Percentiles rank a stretch among this genome's conserved stretches.
phyloP scores from a whole-genome alignment of 2,329 filamentous ascomycete species.

The Colletotrichum musae region DNA sequence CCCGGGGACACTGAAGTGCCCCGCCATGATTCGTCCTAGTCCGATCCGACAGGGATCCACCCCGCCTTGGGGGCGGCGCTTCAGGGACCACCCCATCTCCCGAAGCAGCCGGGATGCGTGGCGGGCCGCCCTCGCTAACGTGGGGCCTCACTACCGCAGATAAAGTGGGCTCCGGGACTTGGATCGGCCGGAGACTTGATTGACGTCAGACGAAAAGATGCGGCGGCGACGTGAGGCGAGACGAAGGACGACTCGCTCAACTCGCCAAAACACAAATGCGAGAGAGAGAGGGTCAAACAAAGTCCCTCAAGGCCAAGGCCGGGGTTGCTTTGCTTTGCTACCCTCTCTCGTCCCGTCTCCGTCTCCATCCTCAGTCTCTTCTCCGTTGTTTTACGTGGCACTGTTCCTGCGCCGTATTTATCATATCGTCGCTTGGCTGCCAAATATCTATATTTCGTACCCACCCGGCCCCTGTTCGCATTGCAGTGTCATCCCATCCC shows the following conservation, averaged over 20 bases:
- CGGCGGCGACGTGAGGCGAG: slow-evolving; percentile 9
- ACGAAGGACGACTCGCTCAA: slow-evolving; percentile 9
- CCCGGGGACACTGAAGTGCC: neutral
- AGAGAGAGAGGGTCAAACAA: neutral
- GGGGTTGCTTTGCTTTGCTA: too few species aligned
- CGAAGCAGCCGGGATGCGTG: slow-evolving; percentile 27
- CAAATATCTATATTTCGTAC: neutral
- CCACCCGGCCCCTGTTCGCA: slow-evolving; percentile 20
- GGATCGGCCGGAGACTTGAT: slow-evolving; percentile 18
- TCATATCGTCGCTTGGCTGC: neutral
- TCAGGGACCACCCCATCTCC: slow-evolving; percentile 28
- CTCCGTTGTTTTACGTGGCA: neutral
- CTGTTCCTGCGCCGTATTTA: neutral
- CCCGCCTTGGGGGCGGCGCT: slow-evolving; percentile 6
- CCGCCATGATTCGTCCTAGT: slow-evolving; percentile 31
- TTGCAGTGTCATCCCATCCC: slow-evolving; percentile 32
- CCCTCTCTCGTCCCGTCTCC: too few species aligned
- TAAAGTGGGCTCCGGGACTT: slow-evolving; percentile 23
- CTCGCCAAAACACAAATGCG: slow-evolving; percentile 21
- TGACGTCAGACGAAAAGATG: slow-evolving; percentile 39
- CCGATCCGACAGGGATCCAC: slow-evolving; percentile 30
- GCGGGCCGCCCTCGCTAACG: slow-evolving; percentile 16
- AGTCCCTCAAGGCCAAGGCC: neutral
- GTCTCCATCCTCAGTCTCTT: slow-evolving; percentile 1
- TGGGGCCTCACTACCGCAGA: slow-evolving; percentile 8